Percentiles rank a stretch among this genome's conserved stretches.
Conservation (phyloP, 2,329 filamentous ascomycete genomes). For the Stromatinia cepivora region DNA sequence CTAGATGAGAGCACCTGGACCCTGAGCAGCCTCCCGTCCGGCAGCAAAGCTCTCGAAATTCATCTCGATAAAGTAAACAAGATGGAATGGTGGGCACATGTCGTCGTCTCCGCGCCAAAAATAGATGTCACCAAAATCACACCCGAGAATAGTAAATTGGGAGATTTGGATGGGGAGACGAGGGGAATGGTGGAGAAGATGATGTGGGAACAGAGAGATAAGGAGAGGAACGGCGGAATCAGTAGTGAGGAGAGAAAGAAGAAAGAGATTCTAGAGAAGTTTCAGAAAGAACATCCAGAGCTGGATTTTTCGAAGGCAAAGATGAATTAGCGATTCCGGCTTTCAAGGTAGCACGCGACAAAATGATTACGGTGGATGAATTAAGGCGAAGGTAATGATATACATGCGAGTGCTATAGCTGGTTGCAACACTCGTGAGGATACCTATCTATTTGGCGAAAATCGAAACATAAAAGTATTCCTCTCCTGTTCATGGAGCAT, state of each 20-base stretch:
- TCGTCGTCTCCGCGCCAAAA: slow-evolving; percentile 80
- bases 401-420: not conserved
- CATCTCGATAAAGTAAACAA: slow-evolving; percentile 96
- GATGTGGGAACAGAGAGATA: slow-evolving; percentile 99
- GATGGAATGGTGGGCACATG: slow-evolving; percentile 97
- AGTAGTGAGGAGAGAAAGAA: slow-evolving; percentile 97
- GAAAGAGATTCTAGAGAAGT: slow-evolving; percentile 87
- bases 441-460: slow-evolving; percentile 17
- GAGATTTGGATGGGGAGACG: slow-evolving; percentile 92
- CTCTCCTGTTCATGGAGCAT: not conserved
- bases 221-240: slow-evolving; percentile 84
- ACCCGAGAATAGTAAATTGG: slow-evolving; percentile 87
- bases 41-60: slow-evolving; percentile 73
- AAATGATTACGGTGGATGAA: not conserved
- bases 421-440: not conserved
- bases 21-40: slow-evolving; percentile 62
- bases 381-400: not conserved
- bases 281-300: slow-evolving; percentile 68
- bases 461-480: not conserved
- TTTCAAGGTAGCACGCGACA: not conserved
- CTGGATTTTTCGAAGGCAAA: slow-evolving; percentile 73
- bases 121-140: slow-evolving; percentile 95
- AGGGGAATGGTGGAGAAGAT: slow-evolving; percentile 99
- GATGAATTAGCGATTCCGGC: slow-evolving; percentile 51
- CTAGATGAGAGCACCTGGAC: slow-evolving; percentile 96